A percentile compares a stretch with the other conserved stretches of the same genome.
Evolutionary conservation across 805 yeast species (phyloP).

Genomic region (Spathaspora hagerdaliae): DNA sequence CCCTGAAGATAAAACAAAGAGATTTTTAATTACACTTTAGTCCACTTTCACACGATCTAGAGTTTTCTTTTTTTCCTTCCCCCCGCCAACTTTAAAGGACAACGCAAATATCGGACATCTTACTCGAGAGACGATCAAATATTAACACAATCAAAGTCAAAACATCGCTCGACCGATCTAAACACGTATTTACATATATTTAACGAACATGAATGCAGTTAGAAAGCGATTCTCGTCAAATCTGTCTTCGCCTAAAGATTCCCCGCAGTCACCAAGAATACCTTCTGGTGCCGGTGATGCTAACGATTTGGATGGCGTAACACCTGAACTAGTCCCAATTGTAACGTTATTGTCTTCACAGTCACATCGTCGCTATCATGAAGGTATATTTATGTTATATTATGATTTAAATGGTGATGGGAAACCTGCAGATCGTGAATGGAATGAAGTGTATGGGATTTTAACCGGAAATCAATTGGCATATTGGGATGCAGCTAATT

Average conservation of each 20-base stretch:
- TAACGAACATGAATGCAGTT: slow-evolving; percentile 15
- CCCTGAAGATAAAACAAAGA: not conserved
- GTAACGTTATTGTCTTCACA: slow-evolving; percentile 73
- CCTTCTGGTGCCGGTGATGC: slow-evolving; percentile 9
- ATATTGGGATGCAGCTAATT: slow-evolving; percentile 78
- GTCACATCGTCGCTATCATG: slow-evolving; percentile 67
- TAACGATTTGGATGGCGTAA: slow-evolving; percentile 21
- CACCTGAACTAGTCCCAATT: slow-evolving; percentile 61
- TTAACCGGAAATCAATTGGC: slow-evolving; percentile 89
- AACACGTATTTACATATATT: not conserved
- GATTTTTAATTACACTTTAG: too few relatives aligned
- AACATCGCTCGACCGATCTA: not conserved
- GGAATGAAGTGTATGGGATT: slow-evolving; percentile 93
- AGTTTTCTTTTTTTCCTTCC: too few relatives aligned
- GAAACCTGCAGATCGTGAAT: slow-evolving; percentile 72
- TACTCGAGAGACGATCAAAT: too few relatives aligned
- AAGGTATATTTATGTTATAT: slow-evolving; percentile 70
- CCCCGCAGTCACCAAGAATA: slow-evolving; percentile 10
- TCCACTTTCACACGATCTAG: too few relatives aligned
- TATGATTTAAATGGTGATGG: slow-evolving; percentile 83
- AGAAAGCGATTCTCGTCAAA: slow-evolving; percentile 22
- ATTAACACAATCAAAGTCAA: too few relatives aligned
- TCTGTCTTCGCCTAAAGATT: slow-evolving; percentile 5
- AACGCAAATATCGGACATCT: too few relatives aligned
- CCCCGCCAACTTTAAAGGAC: too few relatives aligned